Evolutionary conservation across 345 rosid genomes (phyloP).

Genomic region (Pelargonium nanum): DNA sequence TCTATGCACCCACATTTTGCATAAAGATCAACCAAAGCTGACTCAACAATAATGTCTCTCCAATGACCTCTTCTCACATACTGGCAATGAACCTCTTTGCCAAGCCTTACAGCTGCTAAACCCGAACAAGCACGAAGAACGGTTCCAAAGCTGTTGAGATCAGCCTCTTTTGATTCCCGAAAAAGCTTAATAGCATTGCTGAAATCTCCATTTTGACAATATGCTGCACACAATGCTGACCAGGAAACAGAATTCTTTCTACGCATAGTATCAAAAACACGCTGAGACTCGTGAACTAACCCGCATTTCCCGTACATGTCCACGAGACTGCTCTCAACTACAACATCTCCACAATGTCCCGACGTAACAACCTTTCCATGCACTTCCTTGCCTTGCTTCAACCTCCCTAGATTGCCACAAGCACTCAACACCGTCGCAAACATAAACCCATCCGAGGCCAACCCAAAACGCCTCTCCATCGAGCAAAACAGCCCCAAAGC

Average conservation of each 20-base stretch:
- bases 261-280: slow-evolving; percentile 58
- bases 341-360: slow-evolving; percentile 48
- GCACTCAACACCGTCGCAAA: slow-evolving; percentile 73
- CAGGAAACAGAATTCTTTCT: slow-evolving; percentile 61
- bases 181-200: slow-evolving; percentile 52
- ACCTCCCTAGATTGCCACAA: slow-evolving; percentile 59
- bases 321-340: slow-evolving; percentile 72
- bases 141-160: slow-evolving; percentile 75
- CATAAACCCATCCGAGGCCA: slow-evolving; percentile 55
- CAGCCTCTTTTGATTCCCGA: slow-evolving; percentile 38
- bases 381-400: slow-evolving; percentile 69
- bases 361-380: slow-evolving; percentile 48
- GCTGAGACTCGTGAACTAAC: slow-evolving; percentile 37
- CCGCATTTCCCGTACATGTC: slow-evolving; percentile 96
- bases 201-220: slow-evolving; percentile 63
- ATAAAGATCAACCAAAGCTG: slow-evolving; percentile 81
- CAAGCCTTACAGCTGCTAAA: slow-evolving; percentile 55
- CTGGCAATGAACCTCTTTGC: slow-evolving; percentile 86
- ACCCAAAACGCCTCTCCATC: slow-evolving; percentile 34
- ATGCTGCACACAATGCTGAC: slow-evolving; percentile 75
- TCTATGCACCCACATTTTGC: slow-evolving; percentile 76
- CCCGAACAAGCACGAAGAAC: slow-evolving; percentile 84
- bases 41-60: slow-evolving; percentile 67
- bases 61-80: slow-evolving; percentile 65
- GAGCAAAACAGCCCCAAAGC: slow-evolving; percentile 43